Conservation (phyloP, 257 asterid species). For the Henckelia pumila region DNA sequence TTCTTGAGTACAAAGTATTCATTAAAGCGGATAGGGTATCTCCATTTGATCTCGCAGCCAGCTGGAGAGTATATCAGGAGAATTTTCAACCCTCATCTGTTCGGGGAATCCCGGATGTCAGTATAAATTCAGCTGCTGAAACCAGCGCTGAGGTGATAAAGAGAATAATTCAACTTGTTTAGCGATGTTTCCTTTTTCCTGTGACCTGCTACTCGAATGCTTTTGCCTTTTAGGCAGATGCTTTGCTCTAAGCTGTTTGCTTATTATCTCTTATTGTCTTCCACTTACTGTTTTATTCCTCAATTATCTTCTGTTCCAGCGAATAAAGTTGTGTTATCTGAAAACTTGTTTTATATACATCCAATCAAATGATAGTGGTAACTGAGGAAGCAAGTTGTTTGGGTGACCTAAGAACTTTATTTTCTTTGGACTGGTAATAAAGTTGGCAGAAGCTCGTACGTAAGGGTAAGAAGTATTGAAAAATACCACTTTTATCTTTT, state of each 20-base stretch:
- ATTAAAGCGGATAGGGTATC: conserved; percentile 83
- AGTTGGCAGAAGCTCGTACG: not conserved
- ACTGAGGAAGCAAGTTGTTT: not conserved
- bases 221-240: conserved; percentile 7
- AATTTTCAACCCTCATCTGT: conserved; percentile 87
- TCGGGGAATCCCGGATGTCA: conserved; percentile 94
- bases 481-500: not conserved
- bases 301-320: not conserved
- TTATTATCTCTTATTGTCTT: not conserved
- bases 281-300: not conserved
- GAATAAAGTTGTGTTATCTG: not conserved
- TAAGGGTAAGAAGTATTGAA: not conserved
- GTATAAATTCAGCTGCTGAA: conserved; percentile 57
- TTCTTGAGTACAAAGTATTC: conserved; percentile 74
- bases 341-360: not conserved
- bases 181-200: conserved; percentile 5
- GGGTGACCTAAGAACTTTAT: not conserved
- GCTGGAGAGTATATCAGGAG: conserved; percentile 98
- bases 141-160: conserved; percentile 52
- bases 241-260: conserved; percentile 2
- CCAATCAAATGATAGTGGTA: not conserved
- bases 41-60: conserved; percentile 96
- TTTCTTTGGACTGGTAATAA: not conserved
- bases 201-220: conserved; percentile 3
- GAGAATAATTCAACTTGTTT: not conserved